phyloP scores from a whole-genome alignment of 176 grass and related monocot genomes.

The Zea mays region Zm-B73-REFERENCE-NAM-5.0 NC_050098.1:5369501-5370000 shows the following conservation, averaged over 20 bases:
- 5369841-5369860: slow-evolving; percentile 5
- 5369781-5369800: background rate
- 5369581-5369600: background rate
- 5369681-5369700: slow-evolving; percentile 56
- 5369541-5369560: background rate
- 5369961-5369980: background rate
- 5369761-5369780: background rate
- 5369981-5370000: background rate
- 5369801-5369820: background rate
- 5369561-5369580: background rate
- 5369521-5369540: slow-evolving; percentile 19
- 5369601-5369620: slow-evolving; percentile 63
- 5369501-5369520: background rate
- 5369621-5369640: slow-evolving; percentile 96
- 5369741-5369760: slow-evolving; percentile 44
- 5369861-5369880: background rate
- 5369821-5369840: background rate
- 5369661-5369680: slow-evolving; percentile 72
- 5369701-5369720: slow-evolving; percentile 34
- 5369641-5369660: slow-evolving; percentile 68
- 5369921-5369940: background rate
- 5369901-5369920: slow-evolving; percentile 6
- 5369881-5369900: background rate
- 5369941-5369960: background rate
- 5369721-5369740: slow-evolving; percentile 61